A percentile compares a stretch with the other conserved stretches of the same genome.
Conservation (phyloP, 495 filamentous ascomycete species). For the Beverwykella pulmonaria region DNA sequence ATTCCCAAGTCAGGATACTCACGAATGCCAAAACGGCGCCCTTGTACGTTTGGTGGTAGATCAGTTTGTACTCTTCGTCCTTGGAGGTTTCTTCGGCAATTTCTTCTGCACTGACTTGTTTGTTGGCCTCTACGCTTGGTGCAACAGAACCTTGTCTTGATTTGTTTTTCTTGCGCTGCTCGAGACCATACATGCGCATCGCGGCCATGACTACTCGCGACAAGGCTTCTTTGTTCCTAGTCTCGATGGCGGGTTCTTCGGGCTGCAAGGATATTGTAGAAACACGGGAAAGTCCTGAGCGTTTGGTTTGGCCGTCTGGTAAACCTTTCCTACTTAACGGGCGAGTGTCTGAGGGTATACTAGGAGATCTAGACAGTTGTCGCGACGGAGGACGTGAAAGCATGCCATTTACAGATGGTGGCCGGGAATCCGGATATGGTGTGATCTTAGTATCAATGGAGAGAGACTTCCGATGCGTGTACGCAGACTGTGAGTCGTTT, state of each 20-base stretch:
- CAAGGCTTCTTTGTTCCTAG: constrained; percentile 51
- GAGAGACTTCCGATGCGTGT: constrained; percentile 30
- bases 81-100: constrained; percentile 38
- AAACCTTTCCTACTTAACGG: constrained; percentile 34
- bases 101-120: constrained; percentile 16
- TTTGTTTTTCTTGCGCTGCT: constrained; percentile 49
- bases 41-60: constrained; percentile 68
- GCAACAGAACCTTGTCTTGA: constrained; percentile 20
- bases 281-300: constrained; percentile 40
- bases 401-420: constrained; percentile 10
- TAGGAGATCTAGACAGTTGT: constrained; percentile 41
- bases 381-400: constrained; percentile 18
- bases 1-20: constrained; percentile 3
- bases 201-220: constrained; percentile 58
- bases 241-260: constrained; percentile 48
- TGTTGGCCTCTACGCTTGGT: constrained; percentile 5
- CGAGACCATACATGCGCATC: constrained; percentile 66
- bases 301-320: constrained; percentile 16
- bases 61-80: constrained; percentile 65
- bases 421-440: neutral
- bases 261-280: constrained; percentile 49
- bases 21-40: constrained; percentile 60
- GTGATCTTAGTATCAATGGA: constrained; percentile 37
- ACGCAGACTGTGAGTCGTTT: constrained; percentile 12
- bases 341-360: constrained; percentile 33